These are phyloP conservation scores for Cytospora piceae DNA, from an alignment of 2,329 filamentous ascomycete species.

Conservation along the genomic window DNA sequence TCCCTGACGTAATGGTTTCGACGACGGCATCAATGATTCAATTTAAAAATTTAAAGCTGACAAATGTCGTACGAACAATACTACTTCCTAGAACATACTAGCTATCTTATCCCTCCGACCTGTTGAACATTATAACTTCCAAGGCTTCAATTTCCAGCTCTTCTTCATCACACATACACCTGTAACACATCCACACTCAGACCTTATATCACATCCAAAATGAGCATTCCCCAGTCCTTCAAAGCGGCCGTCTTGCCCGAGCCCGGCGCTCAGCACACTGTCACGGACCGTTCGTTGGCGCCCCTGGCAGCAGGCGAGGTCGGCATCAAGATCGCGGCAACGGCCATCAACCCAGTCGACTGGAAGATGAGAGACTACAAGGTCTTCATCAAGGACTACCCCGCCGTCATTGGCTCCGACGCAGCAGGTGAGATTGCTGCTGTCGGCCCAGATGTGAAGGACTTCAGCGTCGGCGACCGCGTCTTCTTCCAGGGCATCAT, in stretches of 20 bases:
- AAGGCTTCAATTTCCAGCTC: neutral
- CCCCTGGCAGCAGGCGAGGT: constrained; percentile 33
- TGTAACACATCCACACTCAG: neutral
- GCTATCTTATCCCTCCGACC: neutral
- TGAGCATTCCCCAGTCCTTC: constrained; percentile 26
- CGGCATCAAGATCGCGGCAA: constrained; percentile 34
- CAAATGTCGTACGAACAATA: neutral
- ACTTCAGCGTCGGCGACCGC: constrained; percentile 41
- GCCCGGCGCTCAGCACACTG: constrained; percentile 23
- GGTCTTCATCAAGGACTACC: constrained; percentile 36
- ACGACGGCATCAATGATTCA: neutral
- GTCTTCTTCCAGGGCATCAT: constrained; percentile 45
- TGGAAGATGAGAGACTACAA: constrained; percentile 41
- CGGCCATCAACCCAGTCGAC: constrained; percentile 43
- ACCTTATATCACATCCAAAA: neutral
- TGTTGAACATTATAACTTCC: no score
- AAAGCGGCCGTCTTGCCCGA: constrained; percentile 28
- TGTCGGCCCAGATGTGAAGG: constrained; percentile 36
- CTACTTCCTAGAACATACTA: neutral
- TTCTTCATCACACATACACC: neutral
- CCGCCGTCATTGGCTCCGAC: constrained; percentile 41
- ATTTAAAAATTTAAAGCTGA: neutral
- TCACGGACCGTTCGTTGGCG: constrained; percentile 26
- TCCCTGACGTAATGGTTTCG: neutral
- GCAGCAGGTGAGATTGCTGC: constrained; percentile 41